phyloP scores from a whole-genome alignment of 352 stramenopile genomes.

The Phytophthora tubulina region DNA sequence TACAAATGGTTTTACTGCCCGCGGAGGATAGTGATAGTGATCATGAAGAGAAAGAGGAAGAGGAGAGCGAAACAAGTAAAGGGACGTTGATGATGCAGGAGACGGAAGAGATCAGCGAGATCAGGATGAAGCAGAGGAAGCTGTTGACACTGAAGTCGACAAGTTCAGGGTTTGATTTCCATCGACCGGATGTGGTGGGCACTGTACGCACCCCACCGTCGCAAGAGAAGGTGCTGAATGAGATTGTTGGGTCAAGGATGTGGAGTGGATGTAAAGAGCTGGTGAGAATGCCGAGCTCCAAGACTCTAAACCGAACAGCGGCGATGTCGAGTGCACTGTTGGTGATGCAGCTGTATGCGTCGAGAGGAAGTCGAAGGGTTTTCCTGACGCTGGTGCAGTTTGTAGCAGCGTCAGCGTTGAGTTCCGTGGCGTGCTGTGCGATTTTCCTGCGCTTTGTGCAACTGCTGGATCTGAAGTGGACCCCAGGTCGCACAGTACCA shows the following conservation, averaged over 20 bases:
- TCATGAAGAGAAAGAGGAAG: conserved; percentile 8
- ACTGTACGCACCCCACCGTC: conserved; percentile 41
- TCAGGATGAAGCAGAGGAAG: conserved; percentile 24
- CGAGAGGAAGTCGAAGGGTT: conserved; percentile 63
- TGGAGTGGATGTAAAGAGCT: conserved; percentile 68
- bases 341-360: conserved; percentile 81
- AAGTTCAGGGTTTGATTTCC: conserved; percentile 77
- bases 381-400: conserved; percentile 73
- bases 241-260: conserved; percentile 73
- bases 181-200: conserved; percentile 44
- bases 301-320: conserved; percentile 73
- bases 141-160: conserved; percentile 35
- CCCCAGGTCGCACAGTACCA: conserved; percentile 37
- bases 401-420: conserved; percentile 63
- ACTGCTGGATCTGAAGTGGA: conserved; percentile 49
- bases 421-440: conserved; percentile 69
- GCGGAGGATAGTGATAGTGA: conserved; percentile 30
- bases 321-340: conserved; percentile 77
- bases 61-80: conserved; percentile 2
- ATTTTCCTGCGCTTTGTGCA: conserved; percentile 66
- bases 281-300: conserved; percentile 65
- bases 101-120: conserved; percentile 9
- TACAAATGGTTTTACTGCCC: conserved; percentile 72
- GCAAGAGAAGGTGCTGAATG: conserved; percentile 61
- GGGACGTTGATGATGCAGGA: conserved; percentile 5